These are phyloP conservation scores for Hypoxylon sp. DNA, from an alignment of 2,329 filamentous ascomycete species.

Conservation along the genomic window DNA sequence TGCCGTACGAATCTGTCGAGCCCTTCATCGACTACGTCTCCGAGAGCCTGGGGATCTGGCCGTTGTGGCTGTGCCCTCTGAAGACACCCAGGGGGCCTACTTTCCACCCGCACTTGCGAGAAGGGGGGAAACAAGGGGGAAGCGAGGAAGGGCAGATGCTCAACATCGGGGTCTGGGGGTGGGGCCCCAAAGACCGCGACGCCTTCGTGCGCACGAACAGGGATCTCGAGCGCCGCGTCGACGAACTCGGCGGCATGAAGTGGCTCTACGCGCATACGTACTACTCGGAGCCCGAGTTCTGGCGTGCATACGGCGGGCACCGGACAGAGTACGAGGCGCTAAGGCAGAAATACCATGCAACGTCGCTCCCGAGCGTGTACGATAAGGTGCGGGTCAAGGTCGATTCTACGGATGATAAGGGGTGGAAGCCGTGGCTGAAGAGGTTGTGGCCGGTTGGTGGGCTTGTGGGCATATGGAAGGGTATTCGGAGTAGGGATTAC, in stretches of 20 bases:
- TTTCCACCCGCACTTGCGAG: constrained; percentile 68
- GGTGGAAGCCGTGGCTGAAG: constrained; percentile 62
- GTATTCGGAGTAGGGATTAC: constrained; percentile 71
- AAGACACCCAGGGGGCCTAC: constrained; percentile 65
- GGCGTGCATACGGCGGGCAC: constrained; percentile 71
- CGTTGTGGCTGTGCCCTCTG: constrained; percentile 72
- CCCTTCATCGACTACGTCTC: constrained; percentile 70
- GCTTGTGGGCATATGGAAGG: constrained; percentile 71
- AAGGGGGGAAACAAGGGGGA: constrained; percentile 30
- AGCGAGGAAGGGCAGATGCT: constrained; percentile 61
- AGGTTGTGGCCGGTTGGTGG: constrained; percentile 70
- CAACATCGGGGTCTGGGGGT: constrained; percentile 84
- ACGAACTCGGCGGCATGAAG: constrained; percentile 81
- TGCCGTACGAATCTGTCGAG: constrained; percentile 68
- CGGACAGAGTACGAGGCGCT: constrained; percentile 73
- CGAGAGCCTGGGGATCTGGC: constrained; percentile 69
- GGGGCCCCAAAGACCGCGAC: constrained; percentile 70
- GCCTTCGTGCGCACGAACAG: constrained; percentile 80
- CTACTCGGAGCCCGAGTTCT: constrained; percentile 81
- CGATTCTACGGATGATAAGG: constrained; percentile 61
- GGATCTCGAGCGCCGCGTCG: constrained; percentile 77
- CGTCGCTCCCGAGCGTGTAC: constrained; percentile 75
- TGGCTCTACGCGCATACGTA: constrained; percentile 92
- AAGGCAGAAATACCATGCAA: constrained; percentile 74
- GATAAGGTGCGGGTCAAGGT: constrained; percentile 76